These are phyloP conservation scores for Cercospora brassicicola DNA, from an alignment of 2,329 filamentous ascomycete genomes.

Conservation along the genomic window DNA sequence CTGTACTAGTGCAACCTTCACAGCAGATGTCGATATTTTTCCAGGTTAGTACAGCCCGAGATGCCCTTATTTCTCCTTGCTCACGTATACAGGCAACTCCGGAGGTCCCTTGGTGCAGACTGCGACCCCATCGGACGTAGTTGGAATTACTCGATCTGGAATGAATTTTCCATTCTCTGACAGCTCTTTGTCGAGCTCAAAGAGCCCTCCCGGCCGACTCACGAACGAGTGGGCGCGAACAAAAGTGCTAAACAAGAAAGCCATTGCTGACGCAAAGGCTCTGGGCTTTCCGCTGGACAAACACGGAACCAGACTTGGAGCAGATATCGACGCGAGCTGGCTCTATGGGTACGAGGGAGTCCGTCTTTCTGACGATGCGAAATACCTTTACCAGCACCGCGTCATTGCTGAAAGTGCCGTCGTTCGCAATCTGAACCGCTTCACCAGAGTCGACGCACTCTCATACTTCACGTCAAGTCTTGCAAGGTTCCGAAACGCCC, in stretches of 20 bases:
- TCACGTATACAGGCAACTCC: not conserved
- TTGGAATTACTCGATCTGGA: not conserved
- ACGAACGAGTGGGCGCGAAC: not conserved
- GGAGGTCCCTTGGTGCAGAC: not conserved
- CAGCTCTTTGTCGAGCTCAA: not conserved
- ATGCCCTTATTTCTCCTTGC: too few relatives aligned
- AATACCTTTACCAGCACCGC: not conserved
- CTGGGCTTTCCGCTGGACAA: not conserved
- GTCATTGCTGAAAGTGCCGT: not conserved
- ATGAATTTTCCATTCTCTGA: not conserved
- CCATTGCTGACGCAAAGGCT: not conserved
- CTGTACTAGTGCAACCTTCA: not conserved
- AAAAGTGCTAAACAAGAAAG: not conserved
- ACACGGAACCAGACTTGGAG: not conserved
- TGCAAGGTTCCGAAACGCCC: not conserved
- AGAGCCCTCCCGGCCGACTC: not conserved
- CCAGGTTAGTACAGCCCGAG: not conserved
- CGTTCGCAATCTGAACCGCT: not conserved
- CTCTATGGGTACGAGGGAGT: not conserved
- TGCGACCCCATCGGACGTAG: too few relatives aligned
- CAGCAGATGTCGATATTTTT: not conserved
- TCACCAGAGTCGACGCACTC: not conserved
- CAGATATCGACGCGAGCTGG: not conserved
- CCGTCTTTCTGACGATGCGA: not conserved
- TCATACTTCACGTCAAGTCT: not conserved